These are phyloP conservation scores for Trichoderma pleuroti DNA, from an alignment of 2,329 filamentous ascomycete genomes.

Conservation along the genomic window DNA sequence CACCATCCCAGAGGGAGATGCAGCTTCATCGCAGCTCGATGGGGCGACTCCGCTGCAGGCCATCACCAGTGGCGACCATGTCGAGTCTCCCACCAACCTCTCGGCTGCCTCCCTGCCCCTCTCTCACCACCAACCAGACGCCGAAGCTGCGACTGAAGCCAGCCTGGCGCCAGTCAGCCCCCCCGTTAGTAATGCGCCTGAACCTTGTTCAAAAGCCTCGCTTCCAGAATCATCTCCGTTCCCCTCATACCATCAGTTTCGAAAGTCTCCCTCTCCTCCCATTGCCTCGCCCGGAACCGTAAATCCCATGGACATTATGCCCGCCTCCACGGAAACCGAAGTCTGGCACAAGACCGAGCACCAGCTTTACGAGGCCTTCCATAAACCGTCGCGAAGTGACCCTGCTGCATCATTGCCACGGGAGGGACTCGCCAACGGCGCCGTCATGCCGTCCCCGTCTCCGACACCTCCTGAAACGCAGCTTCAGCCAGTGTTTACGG, in stretches of 20 bases:
- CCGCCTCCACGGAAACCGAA: slow-evolving; percentile 38
- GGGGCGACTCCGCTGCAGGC: slow-evolving; percentile 17
- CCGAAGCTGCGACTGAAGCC: neutral
- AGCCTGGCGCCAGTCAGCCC: slow-evolving; percentile 9
- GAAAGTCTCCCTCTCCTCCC: slow-evolving; percentile 31
- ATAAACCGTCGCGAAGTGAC: slow-evolving; percentile 26
- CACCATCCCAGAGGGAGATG: neutral
- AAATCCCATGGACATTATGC: slow-evolving; percentile 55
- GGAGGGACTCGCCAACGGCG: neutral
- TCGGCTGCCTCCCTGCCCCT: slow-evolving; percentile 11
- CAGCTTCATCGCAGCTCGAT: neutral
- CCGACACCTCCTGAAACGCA: slow-evolving; percentile 22
- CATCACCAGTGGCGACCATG: slow-evolving; percentile 13
- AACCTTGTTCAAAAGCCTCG: slow-evolving; percentile 26
- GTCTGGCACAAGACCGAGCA: slow-evolving; percentile 38
- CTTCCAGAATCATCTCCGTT: slow-evolving; percentile 28
- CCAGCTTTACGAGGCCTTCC: slow-evolving; percentile 31
- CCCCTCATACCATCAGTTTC: slow-evolving; percentile 23
- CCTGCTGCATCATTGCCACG: neutral
- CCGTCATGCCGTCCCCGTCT: slow-evolving; percentile 24
- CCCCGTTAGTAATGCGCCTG: slow-evolving; percentile 10
- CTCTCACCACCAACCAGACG: slow-evolving; percentile 19
- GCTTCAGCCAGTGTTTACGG: slow-evolving; percentile 25
- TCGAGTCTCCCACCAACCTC: slow-evolving; percentile 19
- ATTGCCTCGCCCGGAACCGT: slow-evolving; percentile 45